Conservation (phyloP, 257 asterid genomes). For the Solanum megistacrolobum region DNA sequence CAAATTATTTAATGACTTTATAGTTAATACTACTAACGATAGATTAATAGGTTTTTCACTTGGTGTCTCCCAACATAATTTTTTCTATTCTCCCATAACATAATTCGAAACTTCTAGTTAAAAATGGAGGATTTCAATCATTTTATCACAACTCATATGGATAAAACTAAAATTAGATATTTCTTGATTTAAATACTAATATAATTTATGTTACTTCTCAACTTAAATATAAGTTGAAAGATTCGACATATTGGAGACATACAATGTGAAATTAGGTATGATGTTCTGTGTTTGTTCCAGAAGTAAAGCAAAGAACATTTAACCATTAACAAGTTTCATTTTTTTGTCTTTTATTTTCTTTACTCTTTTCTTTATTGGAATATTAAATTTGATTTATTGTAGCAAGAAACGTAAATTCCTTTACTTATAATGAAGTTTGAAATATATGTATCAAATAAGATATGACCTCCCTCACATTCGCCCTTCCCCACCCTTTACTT, state of each 20-base stretch:
- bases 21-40: background rate
- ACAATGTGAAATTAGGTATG: background rate
- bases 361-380: background rate
- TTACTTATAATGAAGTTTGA: background rate
- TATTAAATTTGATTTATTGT: background rate
- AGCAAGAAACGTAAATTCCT: background rate
- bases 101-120: background rate
- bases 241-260: background rate
- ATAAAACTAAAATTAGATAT: background rate
- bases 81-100: background rate
- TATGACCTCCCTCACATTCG: background rate
- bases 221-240: background rate
- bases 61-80: background rate
- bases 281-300: background rate
- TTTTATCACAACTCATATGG: background rate
- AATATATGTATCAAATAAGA: background rate
- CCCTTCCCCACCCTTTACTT: background rate
- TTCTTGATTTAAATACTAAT: background rate
- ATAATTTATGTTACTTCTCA: background rate
- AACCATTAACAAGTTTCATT: background rate
- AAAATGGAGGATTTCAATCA: background rate
- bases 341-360: background rate
- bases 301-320: constrained; percentile 3
- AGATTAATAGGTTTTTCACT: background rate
- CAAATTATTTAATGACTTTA: background rate